Conservation (phyloP, 1,284 basidiomycete species). For the Exobasidium rhododendri region DNA sequence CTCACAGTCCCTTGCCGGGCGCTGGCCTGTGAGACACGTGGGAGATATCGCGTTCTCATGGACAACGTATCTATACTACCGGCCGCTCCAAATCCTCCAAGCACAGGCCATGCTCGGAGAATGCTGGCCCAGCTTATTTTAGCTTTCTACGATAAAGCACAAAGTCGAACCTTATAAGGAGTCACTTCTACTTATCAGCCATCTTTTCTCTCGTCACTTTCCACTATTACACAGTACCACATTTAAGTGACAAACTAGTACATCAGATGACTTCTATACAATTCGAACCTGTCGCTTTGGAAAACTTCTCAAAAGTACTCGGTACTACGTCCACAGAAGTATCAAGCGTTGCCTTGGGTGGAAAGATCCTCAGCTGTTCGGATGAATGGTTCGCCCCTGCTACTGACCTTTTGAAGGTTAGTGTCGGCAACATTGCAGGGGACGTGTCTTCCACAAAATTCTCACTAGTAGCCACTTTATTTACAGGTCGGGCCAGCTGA, state of each 20-base stretch:
- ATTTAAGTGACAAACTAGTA: no score
- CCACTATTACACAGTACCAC: no score
- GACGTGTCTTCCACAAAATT: background rate
- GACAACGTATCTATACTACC: no score
- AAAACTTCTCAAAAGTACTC: slow-evolving; percentile 18
- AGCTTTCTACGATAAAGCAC: background rate
- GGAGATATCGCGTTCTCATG: no score
- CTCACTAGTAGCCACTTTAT: background rate
- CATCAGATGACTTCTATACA: background rate
- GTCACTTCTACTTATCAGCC: background rate
- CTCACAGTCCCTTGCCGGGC: no score
- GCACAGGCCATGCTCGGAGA: background rate
- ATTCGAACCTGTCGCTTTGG: slow-evolving; percentile 8
- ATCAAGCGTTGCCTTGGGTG: slow-evolving; percentile 81
- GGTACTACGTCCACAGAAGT: slow-evolving; percentile 63
- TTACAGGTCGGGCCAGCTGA: slow-evolving; percentile 33
- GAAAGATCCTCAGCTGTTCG: slow-evolving; percentile 70
- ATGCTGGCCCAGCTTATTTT: background rate
- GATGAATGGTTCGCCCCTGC: slow-evolving; percentile 96
- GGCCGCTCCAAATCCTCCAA: no score
- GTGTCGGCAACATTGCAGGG: background rate
- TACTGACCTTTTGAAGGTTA: slow-evolving; percentile 69
- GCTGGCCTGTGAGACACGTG: no score
- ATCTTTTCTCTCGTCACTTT: no score
- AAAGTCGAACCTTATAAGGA: no score